Percentiles rank a stretch among this genome's conserved stretches.
phyloP scores from a whole-genome alignment of 352 stramenopile genomes.

The Phytophthora kernoviae region DNA sequence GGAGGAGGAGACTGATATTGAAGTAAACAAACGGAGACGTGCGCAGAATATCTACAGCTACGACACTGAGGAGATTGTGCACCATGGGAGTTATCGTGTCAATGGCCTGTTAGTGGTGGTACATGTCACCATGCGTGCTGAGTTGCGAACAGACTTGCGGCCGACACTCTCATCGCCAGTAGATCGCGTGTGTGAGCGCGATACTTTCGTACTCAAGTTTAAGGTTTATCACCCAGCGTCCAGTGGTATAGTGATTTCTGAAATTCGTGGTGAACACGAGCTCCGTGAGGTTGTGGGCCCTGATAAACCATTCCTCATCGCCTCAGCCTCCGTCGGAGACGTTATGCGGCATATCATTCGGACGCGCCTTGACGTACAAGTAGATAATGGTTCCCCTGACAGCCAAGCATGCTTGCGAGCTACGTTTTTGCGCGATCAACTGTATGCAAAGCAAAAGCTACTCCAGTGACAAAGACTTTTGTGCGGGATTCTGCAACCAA shows the following conservation, averaged over 20 bases:
- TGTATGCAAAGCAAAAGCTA: slow-evolving; percentile 72
- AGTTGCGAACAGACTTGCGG: slow-evolving; percentile 34
- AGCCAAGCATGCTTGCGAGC: slow-evolving; percentile 27
- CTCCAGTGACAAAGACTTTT: slow-evolving; percentile 46
- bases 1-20: background rate
- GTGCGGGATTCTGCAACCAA: slow-evolving; percentile 43
- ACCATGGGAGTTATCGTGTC: slow-evolving; percentile 59
- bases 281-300: slow-evolving; percentile 73
- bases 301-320: slow-evolving; percentile 49
- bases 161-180: slow-evolving; percentile 33
- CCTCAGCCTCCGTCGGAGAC: slow-evolving; percentile 36
- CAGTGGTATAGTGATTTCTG: slow-evolving; percentile 27
- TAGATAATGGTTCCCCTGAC: background rate
- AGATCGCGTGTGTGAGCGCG: slow-evolving; percentile 49
- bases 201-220: slow-evolving; percentile 65
- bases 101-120: slow-evolving; percentile 64
- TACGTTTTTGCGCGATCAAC: slow-evolving; percentile 54
- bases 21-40: background rate
- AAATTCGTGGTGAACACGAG: slow-evolving; percentile 44
- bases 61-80: slow-evolving; percentile 58
- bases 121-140: slow-evolving; percentile 57
- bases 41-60: slow-evolving; percentile 43
- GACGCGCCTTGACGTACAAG: slow-evolving; percentile 35
- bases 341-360: slow-evolving; percentile 67
- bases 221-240: slow-evolving; percentile 62